Evolutionary conservation across 2,329 filamentous ascomycete species (phyloP).

Genomic region (Coccinonectria pachysandricola): DNA sequence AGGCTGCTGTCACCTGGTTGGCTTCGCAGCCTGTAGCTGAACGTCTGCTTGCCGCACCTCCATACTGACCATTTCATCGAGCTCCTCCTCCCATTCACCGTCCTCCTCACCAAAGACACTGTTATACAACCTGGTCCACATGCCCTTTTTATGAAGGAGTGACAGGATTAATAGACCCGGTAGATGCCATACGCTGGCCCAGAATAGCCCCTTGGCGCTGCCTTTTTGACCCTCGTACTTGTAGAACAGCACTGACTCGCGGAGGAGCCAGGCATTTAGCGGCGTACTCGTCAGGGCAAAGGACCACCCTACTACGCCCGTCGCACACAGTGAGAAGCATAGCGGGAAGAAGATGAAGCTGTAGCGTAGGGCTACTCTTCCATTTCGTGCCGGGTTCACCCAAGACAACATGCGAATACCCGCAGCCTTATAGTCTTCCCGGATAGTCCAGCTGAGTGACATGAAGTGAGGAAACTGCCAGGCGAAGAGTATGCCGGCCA

Average conservation of each 20-base stretch:
- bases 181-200: constrained; percentile 96
- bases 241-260: constrained; percentile 76
- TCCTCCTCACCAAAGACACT: constrained; percentile 53
- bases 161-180: constrained; percentile 83
- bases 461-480: constrained; percentile 99
- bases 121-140: constrained; percentile 76
- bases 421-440: constrained; percentile 73
- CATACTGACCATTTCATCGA: constrained; percentile 30
- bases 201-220: constrained; percentile 77
- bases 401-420: constrained; percentile 69
- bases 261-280: constrained; percentile 77
- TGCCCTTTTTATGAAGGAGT: constrained; percentile 84
- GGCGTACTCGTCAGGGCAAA: constrained; percentile 73
- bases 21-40: constrained; percentile 7
- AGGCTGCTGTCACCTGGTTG: constrained; percentile 9
- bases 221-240: constrained; percentile 65
- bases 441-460: constrained; percentile 77
- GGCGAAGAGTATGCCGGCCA: constrained; percentile 74
- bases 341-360: constrained; percentile 77
- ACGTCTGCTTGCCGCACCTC: too few species aligned
- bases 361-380: constrained; percentile 79
- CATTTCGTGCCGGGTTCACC: constrained; percentile 78
- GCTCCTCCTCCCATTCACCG: constrained; percentile 47
- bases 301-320: constrained; percentile 72
- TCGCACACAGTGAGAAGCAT: constrained; percentile 68